Conservation (phyloP, 495 filamentous ascomycete genomes). For the Annulohypoxylon nitens region DNA sequence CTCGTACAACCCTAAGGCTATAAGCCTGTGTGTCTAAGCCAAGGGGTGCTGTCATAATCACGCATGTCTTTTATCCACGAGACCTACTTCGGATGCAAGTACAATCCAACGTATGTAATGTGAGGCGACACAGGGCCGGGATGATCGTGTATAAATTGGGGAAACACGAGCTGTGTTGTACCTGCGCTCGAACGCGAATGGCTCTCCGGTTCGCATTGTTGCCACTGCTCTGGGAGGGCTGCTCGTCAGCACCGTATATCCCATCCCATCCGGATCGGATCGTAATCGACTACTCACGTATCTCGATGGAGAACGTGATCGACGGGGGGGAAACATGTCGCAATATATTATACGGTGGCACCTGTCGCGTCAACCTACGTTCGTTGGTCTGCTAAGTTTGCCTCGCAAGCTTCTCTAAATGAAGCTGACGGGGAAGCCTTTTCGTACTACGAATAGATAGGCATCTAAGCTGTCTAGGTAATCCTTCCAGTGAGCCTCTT, state of each 20-base stretch:
- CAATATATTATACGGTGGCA: background rate
- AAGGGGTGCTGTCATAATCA: conserved; percentile 4
- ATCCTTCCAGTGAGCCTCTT: background rate
- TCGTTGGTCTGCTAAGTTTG: background rate
- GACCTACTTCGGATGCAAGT: conserved; percentile 30
- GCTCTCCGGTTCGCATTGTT: background rate
- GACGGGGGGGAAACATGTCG: background rate
- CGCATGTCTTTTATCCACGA: conserved; percentile 19
- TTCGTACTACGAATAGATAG: background rate
- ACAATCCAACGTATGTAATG: conserved; percentile 20
- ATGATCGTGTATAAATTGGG: conserved; percentile 14
- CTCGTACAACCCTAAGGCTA: too few species aligned
- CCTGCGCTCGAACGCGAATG: conserved; percentile 17
- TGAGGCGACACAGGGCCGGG: conserved; percentile 8
- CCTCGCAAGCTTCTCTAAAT: too few species aligned
- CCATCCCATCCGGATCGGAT: conserved; percentile 4
- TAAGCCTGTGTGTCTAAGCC: background rate
- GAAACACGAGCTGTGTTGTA: conserved; percentile 27
- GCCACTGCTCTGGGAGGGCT: conserved; percentile 1
- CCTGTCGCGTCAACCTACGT: background rate
- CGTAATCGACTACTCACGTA: conserved; percentile 3
- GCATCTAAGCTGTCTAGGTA: too few species aligned
- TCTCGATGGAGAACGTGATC: conserved; percentile 10
- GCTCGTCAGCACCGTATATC: background rate
- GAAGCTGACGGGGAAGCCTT: background rate